phyloP scores from a whole-genome alignment of 768 basidiomycete genomes.

The Leccinellum albellum region DNA sequence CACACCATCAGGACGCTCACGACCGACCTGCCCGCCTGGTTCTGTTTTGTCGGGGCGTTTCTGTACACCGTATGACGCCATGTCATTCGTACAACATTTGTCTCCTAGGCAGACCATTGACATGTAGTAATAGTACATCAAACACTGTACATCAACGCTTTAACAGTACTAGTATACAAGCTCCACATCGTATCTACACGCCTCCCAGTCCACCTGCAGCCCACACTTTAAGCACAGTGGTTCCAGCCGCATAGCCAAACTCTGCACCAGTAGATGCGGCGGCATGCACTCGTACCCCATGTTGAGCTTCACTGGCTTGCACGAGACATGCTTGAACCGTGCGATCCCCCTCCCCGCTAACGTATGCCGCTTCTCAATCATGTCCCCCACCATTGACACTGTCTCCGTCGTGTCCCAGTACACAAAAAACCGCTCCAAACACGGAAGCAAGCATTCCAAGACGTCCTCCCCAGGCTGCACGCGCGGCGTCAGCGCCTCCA shows the following conservation, averaged over 20 bases:
- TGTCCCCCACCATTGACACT: constrained; percentile 22
- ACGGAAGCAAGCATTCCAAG: constrained; percentile 16
- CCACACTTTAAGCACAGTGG: constrained; percentile 16
- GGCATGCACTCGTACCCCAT: constrained; percentile 16
- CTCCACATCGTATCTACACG: constrained; percentile 19
- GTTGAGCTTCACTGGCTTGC: constrained; percentile 16
- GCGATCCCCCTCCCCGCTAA: constrained; percentile 9
- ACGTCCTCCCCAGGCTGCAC: background rate
- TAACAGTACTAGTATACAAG: constrained; percentile 19
- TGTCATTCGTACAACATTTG: background rate
- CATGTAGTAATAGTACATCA: background rate
- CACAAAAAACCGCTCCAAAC: constrained; percentile 17
- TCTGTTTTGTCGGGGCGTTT: constrained; percentile 1
- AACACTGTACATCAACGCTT: background rate
- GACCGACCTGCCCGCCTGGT: constrained; percentile 3
- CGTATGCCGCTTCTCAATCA: constrained; percentile 23
- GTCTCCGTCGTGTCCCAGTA: constrained; percentile 27
- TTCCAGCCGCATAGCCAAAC: constrained; percentile 16
- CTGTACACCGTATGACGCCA: background rate
- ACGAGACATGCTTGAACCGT: constrained; percentile 17
- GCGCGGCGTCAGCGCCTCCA: constrained; percentile 23
- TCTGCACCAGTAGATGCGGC: constrained; percentile 10
- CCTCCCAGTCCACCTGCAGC: constrained; percentile 20
- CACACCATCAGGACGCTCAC: background rate
- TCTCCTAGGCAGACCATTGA: background rate